Evolutionary conservation across 208 protist species (phyloP).

Genomic region (Leishmania tarentolae): DNA sequence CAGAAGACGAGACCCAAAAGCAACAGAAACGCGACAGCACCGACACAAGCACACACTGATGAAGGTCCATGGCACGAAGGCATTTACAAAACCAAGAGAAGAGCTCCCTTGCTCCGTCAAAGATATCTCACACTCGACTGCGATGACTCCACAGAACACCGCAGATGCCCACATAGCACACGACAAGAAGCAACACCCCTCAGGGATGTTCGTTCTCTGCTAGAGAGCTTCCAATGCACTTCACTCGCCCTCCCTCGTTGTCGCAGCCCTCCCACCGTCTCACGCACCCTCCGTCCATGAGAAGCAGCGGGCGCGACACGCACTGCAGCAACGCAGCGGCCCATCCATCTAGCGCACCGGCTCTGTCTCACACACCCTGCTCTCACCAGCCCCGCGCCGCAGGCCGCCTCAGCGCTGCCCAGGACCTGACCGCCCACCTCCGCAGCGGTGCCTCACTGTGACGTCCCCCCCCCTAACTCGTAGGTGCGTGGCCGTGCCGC

Average conservation of each 20-base stretch:
- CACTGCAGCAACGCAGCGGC: background rate
- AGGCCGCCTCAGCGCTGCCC: background rate
- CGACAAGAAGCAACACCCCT: background rate
- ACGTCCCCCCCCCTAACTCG: background rate
- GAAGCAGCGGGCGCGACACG: background rate
- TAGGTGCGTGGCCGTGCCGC: background rate
- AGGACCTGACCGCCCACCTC: background rate
- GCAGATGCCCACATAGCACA: background rate
- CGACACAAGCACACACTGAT: background rate
- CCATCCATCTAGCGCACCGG: background rate
- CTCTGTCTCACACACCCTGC: background rate
- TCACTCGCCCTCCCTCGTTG: background rate
- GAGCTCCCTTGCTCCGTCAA: background rate
- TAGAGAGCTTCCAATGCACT: background rate
- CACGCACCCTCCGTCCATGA: background rate
- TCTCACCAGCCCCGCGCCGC: too few relatives aligned
- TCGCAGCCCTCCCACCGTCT: background rate
- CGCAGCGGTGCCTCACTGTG: background rate
- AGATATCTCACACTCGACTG: background rate
- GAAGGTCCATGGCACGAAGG: background rate
- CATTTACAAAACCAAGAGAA: too few relatives aligned
- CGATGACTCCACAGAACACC: background rate
- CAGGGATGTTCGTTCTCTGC: background rate
- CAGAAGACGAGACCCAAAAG: background rate
- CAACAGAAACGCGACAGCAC: background rate